Conservation (phyloP, 2,329 filamentous ascomycete genomes). For the Eutypa lata region DNA sequence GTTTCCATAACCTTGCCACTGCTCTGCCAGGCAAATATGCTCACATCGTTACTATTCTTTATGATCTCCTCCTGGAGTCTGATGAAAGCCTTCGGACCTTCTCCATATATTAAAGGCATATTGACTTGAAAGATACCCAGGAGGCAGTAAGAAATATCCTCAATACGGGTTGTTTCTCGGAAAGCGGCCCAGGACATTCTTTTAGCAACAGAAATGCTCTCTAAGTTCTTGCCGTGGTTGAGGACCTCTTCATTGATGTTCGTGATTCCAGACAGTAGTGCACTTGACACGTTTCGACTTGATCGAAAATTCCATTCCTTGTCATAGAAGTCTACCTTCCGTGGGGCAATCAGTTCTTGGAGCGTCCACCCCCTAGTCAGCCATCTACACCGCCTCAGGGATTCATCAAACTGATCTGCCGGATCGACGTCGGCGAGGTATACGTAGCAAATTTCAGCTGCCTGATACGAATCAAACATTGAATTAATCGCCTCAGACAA, state of each 20-base stretch:
- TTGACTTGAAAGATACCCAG: conserved; percentile 13
- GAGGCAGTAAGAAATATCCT: conserved; percentile 13
- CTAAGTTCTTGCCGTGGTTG: neutral
- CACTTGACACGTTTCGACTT: neutral
- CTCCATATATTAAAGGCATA: conserved; percentile 12
- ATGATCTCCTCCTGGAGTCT: conserved; percentile 11
- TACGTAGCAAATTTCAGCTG: conserved; percentile 1
- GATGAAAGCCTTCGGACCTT: conserved; percentile 5
- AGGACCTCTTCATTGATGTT: conserved; percentile 2
- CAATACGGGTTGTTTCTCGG: conserved; percentile 7
- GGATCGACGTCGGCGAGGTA: conserved; percentile 1
- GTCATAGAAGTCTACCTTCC: conserved; percentile 4
- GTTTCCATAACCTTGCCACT: too few relatives aligned
- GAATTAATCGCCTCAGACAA: conserved; percentile 6
- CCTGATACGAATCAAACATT: conserved; percentile 5
- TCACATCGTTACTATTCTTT: conserved; percentile 5
- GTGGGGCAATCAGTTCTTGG: conserved; percentile 11
- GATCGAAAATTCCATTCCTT: conserved; percentile 3
- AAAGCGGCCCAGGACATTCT: conserved; percentile 10
- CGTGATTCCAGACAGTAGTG: conserved; percentile 1
- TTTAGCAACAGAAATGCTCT: neutral
- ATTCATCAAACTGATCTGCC: neutral
- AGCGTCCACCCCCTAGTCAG: conserved; percentile 9
- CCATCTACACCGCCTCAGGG: neutral
- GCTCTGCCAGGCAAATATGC: conserved; percentile 4